Evolutionary conservation across 192 early-diverging fungal species (phyloP).

Genomic region (Coemansia sp.): DNA sequence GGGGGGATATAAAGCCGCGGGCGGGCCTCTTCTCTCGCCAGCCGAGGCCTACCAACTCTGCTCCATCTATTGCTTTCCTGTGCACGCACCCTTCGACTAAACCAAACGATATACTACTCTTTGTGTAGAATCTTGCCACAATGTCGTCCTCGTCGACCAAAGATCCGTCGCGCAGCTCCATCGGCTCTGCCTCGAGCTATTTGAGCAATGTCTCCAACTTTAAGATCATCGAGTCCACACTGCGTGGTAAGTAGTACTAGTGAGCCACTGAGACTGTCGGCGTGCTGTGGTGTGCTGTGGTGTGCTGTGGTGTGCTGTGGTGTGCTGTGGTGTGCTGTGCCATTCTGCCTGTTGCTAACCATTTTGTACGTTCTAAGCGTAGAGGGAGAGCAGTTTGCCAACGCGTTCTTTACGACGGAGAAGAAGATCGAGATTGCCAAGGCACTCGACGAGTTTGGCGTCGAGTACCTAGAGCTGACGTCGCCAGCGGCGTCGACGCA

Average conservation of each 20-base stretch:
- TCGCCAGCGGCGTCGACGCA: conserved; percentile 97
- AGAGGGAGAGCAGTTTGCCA: conserved; percentile 99
- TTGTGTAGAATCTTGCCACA: conserved; percentile 38
- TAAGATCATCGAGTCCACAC: conserved; percentile 94
- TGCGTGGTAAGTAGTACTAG: conserved; percentile 70
- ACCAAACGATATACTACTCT: not conserved
- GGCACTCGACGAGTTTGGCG: conserved; percentile 97
- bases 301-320: no score
- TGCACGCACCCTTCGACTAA: not conserved
- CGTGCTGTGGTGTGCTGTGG: conserved; percentile 2
- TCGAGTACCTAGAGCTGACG: conserved; percentile 98
- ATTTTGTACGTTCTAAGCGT: conserved; percentile 8
- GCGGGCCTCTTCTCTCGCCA: not conserved
- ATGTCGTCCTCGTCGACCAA: conserved; percentile 32
- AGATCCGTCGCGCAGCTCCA: conserved; percentile 54
- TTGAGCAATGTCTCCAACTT: conserved; percentile 88
- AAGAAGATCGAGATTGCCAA: conserved; percentile 99
- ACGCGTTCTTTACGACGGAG: conserved; percentile 96
- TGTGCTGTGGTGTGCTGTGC: conserved; percentile 1
- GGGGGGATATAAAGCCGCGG: not conserved
- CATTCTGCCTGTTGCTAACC: conserved; percentile 20
- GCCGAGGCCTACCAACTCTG: not conserved
- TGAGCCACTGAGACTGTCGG: not conserved
- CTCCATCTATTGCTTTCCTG: conserved; percentile 1
- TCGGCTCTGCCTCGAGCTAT: conserved; percentile 59